Conservation (phyloP, 169 alveolate genomes). For the Cyclospora cayetanensis region DNA sequence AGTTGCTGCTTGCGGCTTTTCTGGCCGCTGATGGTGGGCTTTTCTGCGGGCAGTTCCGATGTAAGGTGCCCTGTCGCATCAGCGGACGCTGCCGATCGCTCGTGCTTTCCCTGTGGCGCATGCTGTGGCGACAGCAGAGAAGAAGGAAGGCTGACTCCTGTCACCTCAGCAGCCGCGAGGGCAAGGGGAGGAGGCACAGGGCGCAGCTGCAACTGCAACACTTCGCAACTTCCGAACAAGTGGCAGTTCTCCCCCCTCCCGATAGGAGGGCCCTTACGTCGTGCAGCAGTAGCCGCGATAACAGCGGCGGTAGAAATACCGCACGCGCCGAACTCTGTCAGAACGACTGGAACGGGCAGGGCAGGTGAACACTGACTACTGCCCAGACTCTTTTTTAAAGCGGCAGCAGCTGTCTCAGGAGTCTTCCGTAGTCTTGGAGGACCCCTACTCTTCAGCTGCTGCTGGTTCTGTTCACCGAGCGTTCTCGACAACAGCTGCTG, state of each 20-base stretch:
- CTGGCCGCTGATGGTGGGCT: neutral
- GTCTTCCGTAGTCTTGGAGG: too few species aligned
- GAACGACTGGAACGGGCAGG: neutral
- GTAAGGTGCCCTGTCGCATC: too few species aligned
- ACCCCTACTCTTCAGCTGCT: neutral
- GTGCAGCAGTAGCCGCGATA: neutral
- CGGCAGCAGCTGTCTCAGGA: conserved; percentile 18
- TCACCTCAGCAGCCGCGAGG: neutral
- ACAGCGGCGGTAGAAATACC: neutral
- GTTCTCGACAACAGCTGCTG: neutral
- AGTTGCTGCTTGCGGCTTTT: neutral
- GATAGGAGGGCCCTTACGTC: neutral
- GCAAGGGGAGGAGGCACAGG: neutral
- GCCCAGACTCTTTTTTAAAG: too few species aligned
- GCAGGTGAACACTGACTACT: neutral
- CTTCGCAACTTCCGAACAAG: conserved; percentile 9
- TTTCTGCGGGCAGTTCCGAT: too few species aligned
- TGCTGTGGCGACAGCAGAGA: too few species aligned
- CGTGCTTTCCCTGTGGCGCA: too few species aligned
- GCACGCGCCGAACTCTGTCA: neutral
- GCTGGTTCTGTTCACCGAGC: neutral
- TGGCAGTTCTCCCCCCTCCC: neutral
- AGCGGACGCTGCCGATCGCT: too few species aligned
- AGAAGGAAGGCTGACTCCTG: neutral
- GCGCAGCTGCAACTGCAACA: neutral